Conservation (phyloP, 2,329 filamentous ascomycete species). For the Exophiala calicioides region DNA sequence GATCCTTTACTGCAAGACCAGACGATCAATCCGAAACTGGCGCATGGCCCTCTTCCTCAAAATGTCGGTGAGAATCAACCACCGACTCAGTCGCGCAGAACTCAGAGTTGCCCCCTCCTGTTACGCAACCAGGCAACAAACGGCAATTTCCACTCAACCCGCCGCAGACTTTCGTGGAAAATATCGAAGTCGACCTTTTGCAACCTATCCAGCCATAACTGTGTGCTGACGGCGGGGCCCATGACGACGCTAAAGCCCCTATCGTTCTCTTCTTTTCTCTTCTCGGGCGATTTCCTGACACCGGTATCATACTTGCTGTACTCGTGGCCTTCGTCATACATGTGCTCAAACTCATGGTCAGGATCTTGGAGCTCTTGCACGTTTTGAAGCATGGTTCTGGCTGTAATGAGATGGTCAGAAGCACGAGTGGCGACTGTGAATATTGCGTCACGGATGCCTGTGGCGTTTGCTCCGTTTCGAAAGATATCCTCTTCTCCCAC, state of each 20-base stretch:
- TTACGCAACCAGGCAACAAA: slow-evolving; percentile 71
- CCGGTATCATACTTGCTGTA: slow-evolving; percentile 49
- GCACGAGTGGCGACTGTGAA: slow-evolving; percentile 91
- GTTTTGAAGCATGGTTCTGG: slow-evolving; percentile 84
- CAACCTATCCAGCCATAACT: slow-evolving; percentile 74
- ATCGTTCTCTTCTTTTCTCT: slow-evolving; percentile 54
- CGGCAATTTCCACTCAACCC: slow-evolving; percentile 79
- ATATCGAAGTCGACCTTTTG: slow-evolving; percentile 84
- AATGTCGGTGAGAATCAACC: no score
- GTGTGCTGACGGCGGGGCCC: slow-evolving; percentile 70
- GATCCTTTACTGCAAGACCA: slow-evolving; percentile 5
- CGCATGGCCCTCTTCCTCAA: no score
- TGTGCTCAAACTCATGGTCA: slow-evolving; percentile 87
- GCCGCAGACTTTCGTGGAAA: slow-evolving; percentile 63
- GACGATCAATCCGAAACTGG: no score
- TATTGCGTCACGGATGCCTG: slow-evolving; percentile 82
- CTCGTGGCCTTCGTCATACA: slow-evolving; percentile 69
- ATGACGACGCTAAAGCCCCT: slow-evolving; percentile 70
- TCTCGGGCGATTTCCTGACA: slow-evolving; percentile 24
- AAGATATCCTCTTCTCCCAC: slow-evolving; percentile 89
- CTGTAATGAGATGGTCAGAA: slow-evolving; percentile 93
- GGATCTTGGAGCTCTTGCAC: slow-evolving; percentile 71
- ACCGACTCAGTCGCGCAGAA: not conserved
- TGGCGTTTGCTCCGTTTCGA: slow-evolving; percentile 72
- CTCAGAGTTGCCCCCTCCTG: slow-evolving; percentile 53